Evolutionary conservation across 495 filamentous ascomycete genomes (phyloP).

Genomic region (Podospora fimiseda): DNA sequence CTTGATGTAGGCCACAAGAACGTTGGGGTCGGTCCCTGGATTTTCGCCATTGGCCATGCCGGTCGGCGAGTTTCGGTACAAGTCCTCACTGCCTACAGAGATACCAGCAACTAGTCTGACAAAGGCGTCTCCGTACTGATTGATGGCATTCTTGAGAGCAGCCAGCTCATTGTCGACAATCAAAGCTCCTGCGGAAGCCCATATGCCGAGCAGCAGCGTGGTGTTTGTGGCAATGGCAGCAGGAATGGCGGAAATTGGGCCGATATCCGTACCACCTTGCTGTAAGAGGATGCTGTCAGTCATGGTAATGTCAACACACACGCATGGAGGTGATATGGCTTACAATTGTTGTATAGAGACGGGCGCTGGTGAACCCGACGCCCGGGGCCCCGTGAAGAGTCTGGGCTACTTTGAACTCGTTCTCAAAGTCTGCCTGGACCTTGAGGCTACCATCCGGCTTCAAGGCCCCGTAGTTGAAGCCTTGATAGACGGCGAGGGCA

Average conservation of each 20-base stretch:
- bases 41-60: slow-evolving; percentile 37
- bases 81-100: slow-evolving; percentile 84
- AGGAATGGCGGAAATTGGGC: slow-evolving; percentile 62
- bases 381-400: slow-evolving; percentile 58
- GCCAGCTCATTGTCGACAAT: slow-evolving; percentile 60
- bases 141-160: slow-evolving; percentile 59
- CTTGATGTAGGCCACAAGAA: slow-evolving; percentile 59
- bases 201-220: slow-evolving; percentile 68
- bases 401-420: slow-evolving; percentile 64
- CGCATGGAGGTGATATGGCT: background rate
- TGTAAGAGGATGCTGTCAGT: slow-evolving; percentile 10
- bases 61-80: slow-evolving; percentile 70
- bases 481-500: slow-evolving; percentile 44
- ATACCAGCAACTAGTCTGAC: slow-evolving; percentile 67
- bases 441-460: slow-evolving; percentile 53
- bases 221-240: slow-evolving; percentile 71
- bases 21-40: slow-evolving; percentile 50
- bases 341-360: slow-evolving; percentile 48
- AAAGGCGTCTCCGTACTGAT: slow-evolving; percentile 56
- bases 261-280: slow-evolving; percentile 49
- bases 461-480: slow-evolving; percentile 78
- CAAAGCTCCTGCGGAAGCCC: slow-evolving; percentile 62
- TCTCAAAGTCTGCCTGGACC: slow-evolving; percentile 58
- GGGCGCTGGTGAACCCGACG: slow-evolving; percentile 61
- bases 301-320: background rate